phyloP scores from a whole-genome alignment of 1,284 basidiomycete species.

The Lignosus rhinocerotis region DNA sequence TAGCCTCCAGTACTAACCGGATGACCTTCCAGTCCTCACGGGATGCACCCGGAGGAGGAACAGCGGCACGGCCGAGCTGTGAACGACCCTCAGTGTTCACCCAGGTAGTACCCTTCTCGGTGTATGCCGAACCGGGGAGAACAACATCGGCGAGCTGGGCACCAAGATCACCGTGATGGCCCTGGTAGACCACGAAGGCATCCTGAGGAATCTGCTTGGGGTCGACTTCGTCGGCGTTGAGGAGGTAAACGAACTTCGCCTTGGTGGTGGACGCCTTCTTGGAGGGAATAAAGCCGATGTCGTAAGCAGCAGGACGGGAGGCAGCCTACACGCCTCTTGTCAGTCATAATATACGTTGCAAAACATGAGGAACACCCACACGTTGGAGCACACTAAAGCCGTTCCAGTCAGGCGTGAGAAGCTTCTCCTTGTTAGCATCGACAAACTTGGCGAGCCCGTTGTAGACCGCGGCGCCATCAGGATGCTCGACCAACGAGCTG shows the following conservation, averaged over 20 bases:
- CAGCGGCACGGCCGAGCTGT: conserved; percentile 90
- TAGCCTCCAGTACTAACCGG: conserved; percentile 53
- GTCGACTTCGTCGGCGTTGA: conserved; percentile 95
- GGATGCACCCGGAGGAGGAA: conserved; percentile 92
- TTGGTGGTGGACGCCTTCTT: conserved; percentile 72
- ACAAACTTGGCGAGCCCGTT: conserved; percentile 82
- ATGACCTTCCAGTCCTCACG: conserved; percentile 99
- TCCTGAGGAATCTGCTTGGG: conserved; percentile 89
- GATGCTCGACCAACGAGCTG: conserved; percentile 84
- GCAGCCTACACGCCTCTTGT: conserved; percentile 53
- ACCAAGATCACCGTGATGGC: conserved; percentile 97
- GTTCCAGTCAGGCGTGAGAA: conserved; percentile 93
- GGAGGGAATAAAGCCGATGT: conserved; percentile 90
- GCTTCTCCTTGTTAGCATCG: conserved; percentile 71
- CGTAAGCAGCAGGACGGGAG: conserved; percentile 94
- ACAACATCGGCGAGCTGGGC: conserved; percentile 97
- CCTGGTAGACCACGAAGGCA: conserved; percentile 99
- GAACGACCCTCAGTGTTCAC: conserved; percentile 96
- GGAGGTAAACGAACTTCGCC: conserved; percentile 96
- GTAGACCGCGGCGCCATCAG: conserved; percentile 82
- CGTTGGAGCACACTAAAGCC: conserved; percentile 94
- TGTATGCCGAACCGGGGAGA: conserved; percentile 92
- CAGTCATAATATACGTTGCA: not conserved
- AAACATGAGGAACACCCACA: conserved; percentile 44
- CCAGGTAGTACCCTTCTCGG: conserved; percentile 94